These are phyloP conservation scores for Xylaria sp. DNA, from an alignment of 2,329 filamentous ascomycete species.

Conservation along the genomic window DNA sequence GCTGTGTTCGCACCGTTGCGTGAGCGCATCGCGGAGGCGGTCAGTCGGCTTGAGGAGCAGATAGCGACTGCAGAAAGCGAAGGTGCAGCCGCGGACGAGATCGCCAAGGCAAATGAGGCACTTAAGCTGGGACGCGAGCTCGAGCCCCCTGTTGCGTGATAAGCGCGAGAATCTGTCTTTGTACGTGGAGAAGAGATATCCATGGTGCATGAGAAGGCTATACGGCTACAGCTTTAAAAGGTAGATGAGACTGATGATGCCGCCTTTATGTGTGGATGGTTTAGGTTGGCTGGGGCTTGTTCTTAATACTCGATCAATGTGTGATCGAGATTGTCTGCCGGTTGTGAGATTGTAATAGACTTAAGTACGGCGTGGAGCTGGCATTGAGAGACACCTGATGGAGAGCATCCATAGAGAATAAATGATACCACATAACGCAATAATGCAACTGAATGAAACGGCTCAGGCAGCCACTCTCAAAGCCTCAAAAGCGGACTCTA, in stretches of 20 bases:
- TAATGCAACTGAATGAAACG: conserved; percentile 13
- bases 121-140: conserved; percentile 62
- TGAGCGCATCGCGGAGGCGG: conserved; percentile 75
- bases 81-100: conserved; percentile 60
- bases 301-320: background rate
- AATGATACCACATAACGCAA: conserved; percentile 35
- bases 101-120: conserved; percentile 66
- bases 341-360: background rate
- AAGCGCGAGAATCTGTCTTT: background rate
- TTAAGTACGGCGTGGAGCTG: background rate
- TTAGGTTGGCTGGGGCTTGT: background rate
- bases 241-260: background rate
- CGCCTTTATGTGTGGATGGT: background rate
- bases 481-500: background rate
- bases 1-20: conserved; percentile 80
- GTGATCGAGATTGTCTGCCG: background rate
- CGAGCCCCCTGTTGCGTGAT: conserved; percentile 43
- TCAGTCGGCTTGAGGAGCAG: conserved; percentile 79
- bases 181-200: conserved; percentile 11
- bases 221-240: background rate
- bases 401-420: conserved; percentile 2
- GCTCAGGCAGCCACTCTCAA: conserved; percentile 12
- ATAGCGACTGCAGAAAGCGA: conserved; percentile 71
- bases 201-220: conserved; percentile 2
- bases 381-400: conserved; percentile 2